Percentiles rank a stretch among this genome's conserved stretches.
Conservation (phyloP, 441 rosid species). For the Bruguiera hainesii region DNA sequence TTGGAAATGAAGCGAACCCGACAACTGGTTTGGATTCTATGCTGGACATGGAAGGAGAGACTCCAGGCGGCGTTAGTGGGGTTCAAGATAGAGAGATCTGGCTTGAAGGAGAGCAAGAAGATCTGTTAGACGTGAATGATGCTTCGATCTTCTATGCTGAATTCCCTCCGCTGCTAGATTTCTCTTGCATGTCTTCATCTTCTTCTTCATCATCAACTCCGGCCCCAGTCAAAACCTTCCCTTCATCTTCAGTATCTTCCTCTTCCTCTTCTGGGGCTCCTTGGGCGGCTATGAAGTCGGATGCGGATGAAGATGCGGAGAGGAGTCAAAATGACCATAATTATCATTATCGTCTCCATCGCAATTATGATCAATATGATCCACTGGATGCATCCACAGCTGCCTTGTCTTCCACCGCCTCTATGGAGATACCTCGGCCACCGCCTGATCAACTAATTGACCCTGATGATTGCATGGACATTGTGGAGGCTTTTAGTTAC, state of each 20-base stretch:
- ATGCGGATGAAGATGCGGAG: constrained; percentile 39
- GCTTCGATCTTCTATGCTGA: constrained; percentile 61
- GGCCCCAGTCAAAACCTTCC: constrained; percentile 53
- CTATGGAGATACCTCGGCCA: constrained; percentile 53
- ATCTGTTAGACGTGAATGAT: constrained; percentile 49
- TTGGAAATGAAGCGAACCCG: constrained; percentile 24
- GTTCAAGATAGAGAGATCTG: constrained; percentile 51
- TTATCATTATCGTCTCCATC: constrained; percentile 1
- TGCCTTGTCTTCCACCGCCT: constrained; percentile 65
- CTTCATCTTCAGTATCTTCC: constrained; percentile 55
- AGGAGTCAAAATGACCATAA: constrained; percentile 1
- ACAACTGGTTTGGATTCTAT: constrained; percentile 32
- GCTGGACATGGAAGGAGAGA: constrained; percentile 20
- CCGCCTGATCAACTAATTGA: constrained; percentile 29
- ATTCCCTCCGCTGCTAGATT: constrained; percentile 71
- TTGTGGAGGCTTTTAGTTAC: constrained; percentile 71
- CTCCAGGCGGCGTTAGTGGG: constrained; percentile 8
- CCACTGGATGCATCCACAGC: constrained; percentile 30
- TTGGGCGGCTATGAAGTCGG: constrained; percentile 66
- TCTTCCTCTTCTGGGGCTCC: constrained; percentile 70
- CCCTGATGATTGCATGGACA: constrained; percentile 52
- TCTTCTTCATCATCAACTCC: constrained; percentile 84
- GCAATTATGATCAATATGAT: constrained; percentile 23
- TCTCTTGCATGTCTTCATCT: constrained; percentile 94
- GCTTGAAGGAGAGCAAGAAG: constrained; percentile 46